phyloP scores from a whole-genome alignment of 495 filamentous ascomycete genomes.

The Pseudomonodictys pantanalensis region DNA sequence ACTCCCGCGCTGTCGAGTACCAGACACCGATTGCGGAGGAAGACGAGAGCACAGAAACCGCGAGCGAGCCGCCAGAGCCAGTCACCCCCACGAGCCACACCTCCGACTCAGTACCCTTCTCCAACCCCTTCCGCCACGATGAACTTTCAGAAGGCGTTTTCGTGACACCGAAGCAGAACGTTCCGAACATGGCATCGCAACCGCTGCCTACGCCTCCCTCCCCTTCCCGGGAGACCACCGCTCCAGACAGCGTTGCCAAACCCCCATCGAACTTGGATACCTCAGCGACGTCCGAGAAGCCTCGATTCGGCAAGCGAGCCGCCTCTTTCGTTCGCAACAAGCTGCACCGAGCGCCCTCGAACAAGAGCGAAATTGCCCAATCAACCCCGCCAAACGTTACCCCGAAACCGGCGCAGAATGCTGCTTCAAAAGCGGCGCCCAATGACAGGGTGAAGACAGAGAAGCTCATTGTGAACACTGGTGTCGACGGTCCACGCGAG shows the following conservation, averaged over 20 bases:
- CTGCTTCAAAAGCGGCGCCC: background rate
- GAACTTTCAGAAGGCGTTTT: conserved; percentile 10
- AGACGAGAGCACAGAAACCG: conserved; percentile 34
- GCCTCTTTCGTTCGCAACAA: conserved; percentile 26
- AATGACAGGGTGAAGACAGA: background rate
- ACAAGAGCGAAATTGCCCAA: conserved; percentile 8
- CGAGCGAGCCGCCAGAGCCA: conserved; percentile 32
- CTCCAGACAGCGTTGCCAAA: conserved; percentile 9
- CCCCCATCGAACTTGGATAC: conserved; percentile 7
- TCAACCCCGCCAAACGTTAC: background rate
- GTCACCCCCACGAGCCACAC: conserved; percentile 33
- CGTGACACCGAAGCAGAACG: background rate
- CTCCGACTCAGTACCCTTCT: conserved; percentile 3
- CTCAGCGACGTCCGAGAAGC: conserved; percentile 7
- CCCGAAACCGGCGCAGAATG: background rate
- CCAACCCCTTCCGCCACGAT: conserved; percentile 25
- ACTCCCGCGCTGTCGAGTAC: conserved; percentile 24
- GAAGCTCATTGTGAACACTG: conserved; percentile 21
- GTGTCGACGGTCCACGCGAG: conserved; percentile 19
- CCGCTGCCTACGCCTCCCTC: background rate
- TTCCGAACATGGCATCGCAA: background rate
- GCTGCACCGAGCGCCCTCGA: conserved; percentile 23
- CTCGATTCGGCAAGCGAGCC: conserved; percentile 20
- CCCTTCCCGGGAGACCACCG: background rate
- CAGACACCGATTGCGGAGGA: conserved; percentile 31